phyloP scores from a whole-genome alignment of 805 yeast species.

The Nakazawaea holstii region DNA sequence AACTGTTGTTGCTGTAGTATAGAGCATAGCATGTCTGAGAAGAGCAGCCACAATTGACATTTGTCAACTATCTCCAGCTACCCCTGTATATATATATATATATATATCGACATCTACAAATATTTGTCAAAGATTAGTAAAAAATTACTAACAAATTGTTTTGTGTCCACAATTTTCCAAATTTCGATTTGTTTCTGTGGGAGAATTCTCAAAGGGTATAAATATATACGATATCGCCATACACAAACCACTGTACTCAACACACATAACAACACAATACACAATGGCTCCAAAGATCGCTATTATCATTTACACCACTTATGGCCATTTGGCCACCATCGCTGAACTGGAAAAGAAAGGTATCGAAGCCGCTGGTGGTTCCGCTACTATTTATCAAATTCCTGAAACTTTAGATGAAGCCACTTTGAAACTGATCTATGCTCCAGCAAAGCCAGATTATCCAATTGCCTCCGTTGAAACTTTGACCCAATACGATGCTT shows the following conservation, averaged over 20 bases:
- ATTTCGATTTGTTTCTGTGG: no score
- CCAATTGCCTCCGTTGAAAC: slow-evolving; percentile 62
- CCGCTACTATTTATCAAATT: slow-evolving; percentile 68
- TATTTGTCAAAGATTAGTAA: no score
- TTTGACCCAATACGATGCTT: slow-evolving; percentile 66
- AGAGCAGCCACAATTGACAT: neutral
- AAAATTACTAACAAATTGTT: no score
- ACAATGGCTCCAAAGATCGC: slow-evolving; percentile 16
- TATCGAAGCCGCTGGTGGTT: slow-evolving; percentile 60
- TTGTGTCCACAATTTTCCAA: no score
- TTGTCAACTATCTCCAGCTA: no score
- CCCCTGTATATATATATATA: no score
- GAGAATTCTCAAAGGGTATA: no score
- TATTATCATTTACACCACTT: slow-evolving; percentile 65
- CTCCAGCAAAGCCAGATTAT: slow-evolving; percentile 56
- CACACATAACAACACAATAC: neutral
- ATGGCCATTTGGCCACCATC: slow-evolving; percentile 67
- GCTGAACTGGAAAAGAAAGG: slow-evolving; percentile 70
- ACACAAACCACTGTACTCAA: no score
- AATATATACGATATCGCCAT: neutral
- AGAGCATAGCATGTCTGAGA: no score
- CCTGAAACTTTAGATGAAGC: slow-evolving; percentile 69
- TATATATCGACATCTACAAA: no score
- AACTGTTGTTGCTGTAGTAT: no score
- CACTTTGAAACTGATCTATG: slow-evolving; percentile 50